Conservation (phyloP, 495 filamentous ascomycete genomes). For the Peziza echinospora region DNA sequence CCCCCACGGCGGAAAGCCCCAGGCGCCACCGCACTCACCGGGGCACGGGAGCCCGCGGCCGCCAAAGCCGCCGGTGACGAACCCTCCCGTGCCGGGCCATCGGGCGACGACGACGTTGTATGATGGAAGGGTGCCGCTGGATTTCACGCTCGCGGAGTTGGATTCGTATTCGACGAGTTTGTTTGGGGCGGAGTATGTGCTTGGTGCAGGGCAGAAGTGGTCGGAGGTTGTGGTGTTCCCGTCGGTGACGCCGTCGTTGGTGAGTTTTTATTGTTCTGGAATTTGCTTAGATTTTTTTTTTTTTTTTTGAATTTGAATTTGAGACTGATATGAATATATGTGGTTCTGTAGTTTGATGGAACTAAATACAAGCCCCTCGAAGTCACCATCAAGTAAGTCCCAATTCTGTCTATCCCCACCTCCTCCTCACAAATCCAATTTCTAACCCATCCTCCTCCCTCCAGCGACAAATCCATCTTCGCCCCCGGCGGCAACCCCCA, state of each 20-base stretch:
- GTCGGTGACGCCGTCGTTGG: conserved; percentile 5
- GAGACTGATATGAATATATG: too few relatives aligned
- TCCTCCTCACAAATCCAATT: not conserved
- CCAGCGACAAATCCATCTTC: conserved; percentile 34
- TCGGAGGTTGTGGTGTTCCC: conserved; percentile 9
- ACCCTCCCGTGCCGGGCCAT: too few relatives aligned
- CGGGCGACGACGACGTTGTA: too few relatives aligned
- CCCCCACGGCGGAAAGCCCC: too few relatives aligned
- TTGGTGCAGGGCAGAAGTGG: conserved; percentile 8
- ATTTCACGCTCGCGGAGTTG: conserved; percentile 2
- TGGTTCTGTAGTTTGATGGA: too few relatives aligned
- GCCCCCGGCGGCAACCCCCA: conserved; percentile 24
- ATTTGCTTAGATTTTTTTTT: too few relatives aligned
- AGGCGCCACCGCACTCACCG: too few relatives aligned
- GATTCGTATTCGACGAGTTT: conserved; percentile 8
- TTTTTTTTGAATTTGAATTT: too few relatives aligned
- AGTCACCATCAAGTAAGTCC: not conserved
- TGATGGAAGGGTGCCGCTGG: conserved; percentile 11
- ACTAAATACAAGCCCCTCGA: not conserved
- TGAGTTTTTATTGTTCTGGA: conserved; percentile 5
- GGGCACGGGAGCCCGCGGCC: too few relatives aligned
- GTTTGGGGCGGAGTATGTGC: conserved; percentile 12
- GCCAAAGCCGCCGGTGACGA: too few relatives aligned
- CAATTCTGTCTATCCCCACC: too few relatives aligned
- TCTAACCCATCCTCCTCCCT: not conserved